Evolutionary conservation across 805 yeast species (phyloP), one percentile per base, ranked within the genome.

Genomic region (Yarrowia sp.): DNA sequence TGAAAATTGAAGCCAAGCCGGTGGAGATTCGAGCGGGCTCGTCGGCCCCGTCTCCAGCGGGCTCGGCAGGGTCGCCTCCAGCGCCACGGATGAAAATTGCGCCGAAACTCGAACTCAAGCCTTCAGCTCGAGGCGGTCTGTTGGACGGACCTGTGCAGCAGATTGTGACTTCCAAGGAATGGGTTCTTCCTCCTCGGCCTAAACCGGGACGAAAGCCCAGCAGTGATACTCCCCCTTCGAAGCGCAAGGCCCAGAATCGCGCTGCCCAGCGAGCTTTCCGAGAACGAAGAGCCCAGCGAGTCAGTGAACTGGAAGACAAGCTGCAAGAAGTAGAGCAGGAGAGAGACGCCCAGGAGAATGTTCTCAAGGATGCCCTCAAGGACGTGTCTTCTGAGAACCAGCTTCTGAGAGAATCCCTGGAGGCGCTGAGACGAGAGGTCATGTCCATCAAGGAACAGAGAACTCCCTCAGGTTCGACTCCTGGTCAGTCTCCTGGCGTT

Each of bases 181-280:
- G 95, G 93, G 92, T 89, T 8, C 79, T 90, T 40, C 97, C 96
- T 2, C 96, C 96, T 11, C 82, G 95, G 72, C 95, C 96, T 35
- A 88, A 90, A 75, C 83, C 83, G 14, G 83, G 84, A 40, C 73
- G 84, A 36, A 87, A 87, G 77, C 89, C 89, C 15, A 81, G 87
- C 71, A 83, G 84, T 5, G 97, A 91, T 72, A 86, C 93, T 0
- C 96, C 97, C 0, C 92, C 93, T 0, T 86, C 89, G 26, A 90
- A 91, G 77, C 81, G 97, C 67, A 91, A 91, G 78, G 97, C 97
- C 3, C 97, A 90, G 77, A 92, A 92, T 76, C 81, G 97, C 70
- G 97, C 95, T n/a, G 97, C 97, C 26, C 97, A 93, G 81, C 76
- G 97, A 69, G 96, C 98, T 1, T 91, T 91, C 79, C 81, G 97